Conservation (phyloP, 441 rosid species). For the Gossypium schwendimanii region DNA sequence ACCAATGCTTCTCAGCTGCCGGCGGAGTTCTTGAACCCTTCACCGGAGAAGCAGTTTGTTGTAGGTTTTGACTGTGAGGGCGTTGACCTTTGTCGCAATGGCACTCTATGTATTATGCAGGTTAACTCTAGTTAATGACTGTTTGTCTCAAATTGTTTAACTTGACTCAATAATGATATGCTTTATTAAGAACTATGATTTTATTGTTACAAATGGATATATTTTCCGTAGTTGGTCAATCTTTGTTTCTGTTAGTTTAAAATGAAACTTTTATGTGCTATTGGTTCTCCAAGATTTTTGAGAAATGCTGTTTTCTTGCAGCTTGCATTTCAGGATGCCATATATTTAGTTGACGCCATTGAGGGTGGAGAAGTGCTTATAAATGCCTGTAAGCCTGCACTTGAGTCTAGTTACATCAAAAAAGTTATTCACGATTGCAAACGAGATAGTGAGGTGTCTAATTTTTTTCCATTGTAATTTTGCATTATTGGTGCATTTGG, state of each 20-base stretch:
- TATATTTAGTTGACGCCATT: conserved; percentile 76
- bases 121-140: conserved; percentile 23
- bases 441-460: conserved; percentile 91
- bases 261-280: not conserved
- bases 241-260: not conserved
- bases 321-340: conserved; percentile 89
- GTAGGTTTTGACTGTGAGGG: conserved; percentile 94
- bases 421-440: conserved; percentile 98
- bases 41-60: conserved; percentile 47
- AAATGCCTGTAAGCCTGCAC: conserved; percentile 91
- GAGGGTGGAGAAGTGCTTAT: conserved; percentile 66
- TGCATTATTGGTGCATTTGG: conserved; percentile 14
- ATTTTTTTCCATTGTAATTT: conserved; percentile 16
- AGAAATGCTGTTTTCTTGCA: conserved; percentile 33
- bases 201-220: too few relatives aligned
- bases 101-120: conserved; percentile 91
- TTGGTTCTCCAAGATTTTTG: not conserved
- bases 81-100: conserved; percentile 73
- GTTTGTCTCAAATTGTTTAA: not conserved
- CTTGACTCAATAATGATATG: not conserved
- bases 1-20: conserved; percentile 73
- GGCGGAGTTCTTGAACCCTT: conserved; percentile 64
- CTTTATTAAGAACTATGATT: not conserved
- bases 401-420: conserved; percentile 76
- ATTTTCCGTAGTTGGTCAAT: not conserved